phyloP scores from a whole-genome alignment of 176 grass and related monocot genomes.

The Juncus inflexus region DNA sequence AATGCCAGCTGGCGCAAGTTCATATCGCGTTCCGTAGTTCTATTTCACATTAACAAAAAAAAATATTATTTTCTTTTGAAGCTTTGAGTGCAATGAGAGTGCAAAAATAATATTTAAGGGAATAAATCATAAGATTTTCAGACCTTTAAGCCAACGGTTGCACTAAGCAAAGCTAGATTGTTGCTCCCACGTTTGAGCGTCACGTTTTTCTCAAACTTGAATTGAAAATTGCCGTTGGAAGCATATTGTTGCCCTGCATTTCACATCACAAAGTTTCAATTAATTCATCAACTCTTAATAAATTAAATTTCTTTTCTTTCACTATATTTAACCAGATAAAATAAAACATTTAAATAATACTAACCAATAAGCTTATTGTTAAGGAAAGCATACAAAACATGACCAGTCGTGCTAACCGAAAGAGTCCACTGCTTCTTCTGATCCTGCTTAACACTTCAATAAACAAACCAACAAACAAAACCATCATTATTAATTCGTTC shows the following conservation, averaged over 20 bases:
- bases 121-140: background rate
- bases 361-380: slow-evolving; percentile 33
- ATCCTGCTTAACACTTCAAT: slow-evolving; percentile 20
- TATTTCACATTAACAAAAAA: slow-evolving; percentile 8
- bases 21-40: slow-evolving; percentile 33
- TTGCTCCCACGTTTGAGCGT: slow-evolving; percentile 30
- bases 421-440: slow-evolving; percentile 20
- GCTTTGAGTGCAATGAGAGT: background rate
- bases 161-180: slow-evolving; percentile 57
- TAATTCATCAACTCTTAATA: background rate
- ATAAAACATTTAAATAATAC: background rate
- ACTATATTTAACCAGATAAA: no score
- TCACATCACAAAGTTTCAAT: slow-evolving; percentile 4
- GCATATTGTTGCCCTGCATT: slow-evolving; percentile 33
- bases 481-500: background rate
- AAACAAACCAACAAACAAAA: slow-evolving; percentile 9
- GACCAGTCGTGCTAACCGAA: slow-evolving; percentile 30
- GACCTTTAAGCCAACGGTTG: slow-evolving; percentile 72
- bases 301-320: background rate
- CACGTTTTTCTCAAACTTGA: slow-evolving; percentile 26
- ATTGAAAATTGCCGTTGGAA: slow-evolving; percentile 25
- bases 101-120: background rate
- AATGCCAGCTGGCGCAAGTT: slow-evolving; percentile 31
- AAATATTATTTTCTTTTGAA: background rate
- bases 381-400: slow-evolving; percentile 37